A percentile compares a stretch with the other conserved stretches of the same genome.
These are phyloP conservation scores for Aspergillus ellipticus DNA, from an alignment of 495 filamentous ascomycete species.

Conservation along the genomic window DNA sequence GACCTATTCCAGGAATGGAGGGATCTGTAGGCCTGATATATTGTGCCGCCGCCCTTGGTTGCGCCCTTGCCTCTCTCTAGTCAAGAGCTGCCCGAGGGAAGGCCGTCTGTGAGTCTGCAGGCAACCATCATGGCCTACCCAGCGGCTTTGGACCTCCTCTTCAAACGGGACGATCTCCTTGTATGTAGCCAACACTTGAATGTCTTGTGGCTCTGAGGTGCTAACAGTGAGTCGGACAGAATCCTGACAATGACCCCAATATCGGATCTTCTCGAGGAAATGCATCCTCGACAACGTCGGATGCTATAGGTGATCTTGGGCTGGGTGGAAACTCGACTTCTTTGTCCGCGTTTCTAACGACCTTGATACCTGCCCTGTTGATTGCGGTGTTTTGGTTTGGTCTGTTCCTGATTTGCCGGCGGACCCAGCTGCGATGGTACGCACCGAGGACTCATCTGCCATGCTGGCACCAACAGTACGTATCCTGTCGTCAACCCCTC, in stretches of 20 bases:
- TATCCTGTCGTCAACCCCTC: neutral
- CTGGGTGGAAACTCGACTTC: conserved; percentile 32
- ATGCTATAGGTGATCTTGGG: conserved; percentile 28
- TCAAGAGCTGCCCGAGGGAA: neutral
- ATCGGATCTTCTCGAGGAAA: conserved; percentile 42
- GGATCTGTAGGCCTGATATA: conserved; percentile 9
- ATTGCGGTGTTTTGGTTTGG: conserved; percentile 62
- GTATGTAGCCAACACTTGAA: conserved; percentile 11
- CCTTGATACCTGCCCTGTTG: conserved; percentile 65
- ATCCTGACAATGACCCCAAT: conserved; percentile 41
- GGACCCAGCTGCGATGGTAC: conserved; percentile 71
- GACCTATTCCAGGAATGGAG: conserved; percentile 8
- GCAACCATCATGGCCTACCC: conserved; percentile 11
- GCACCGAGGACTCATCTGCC: conserved; percentile 79
- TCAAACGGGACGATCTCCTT: conserved; percentile 14
- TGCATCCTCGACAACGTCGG: conserved; percentile 35
- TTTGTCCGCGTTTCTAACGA: conserved; percentile 59
- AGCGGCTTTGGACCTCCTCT: conserved; percentile 9
- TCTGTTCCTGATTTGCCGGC: conserved; percentile 72
- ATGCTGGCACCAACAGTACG: conserved; percentile 60
- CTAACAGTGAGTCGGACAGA: conserved; percentile 18
- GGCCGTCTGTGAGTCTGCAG: neutral
- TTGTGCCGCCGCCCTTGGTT: neutral
- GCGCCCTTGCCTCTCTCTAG: neutral
- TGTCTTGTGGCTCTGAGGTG: neutral